Percentiles rank a stretch among this genome's conserved stretches.
Evolutionary conservation across 306 rosid species (phyloP).

Genomic region (Rosa rugosa): DNA sequence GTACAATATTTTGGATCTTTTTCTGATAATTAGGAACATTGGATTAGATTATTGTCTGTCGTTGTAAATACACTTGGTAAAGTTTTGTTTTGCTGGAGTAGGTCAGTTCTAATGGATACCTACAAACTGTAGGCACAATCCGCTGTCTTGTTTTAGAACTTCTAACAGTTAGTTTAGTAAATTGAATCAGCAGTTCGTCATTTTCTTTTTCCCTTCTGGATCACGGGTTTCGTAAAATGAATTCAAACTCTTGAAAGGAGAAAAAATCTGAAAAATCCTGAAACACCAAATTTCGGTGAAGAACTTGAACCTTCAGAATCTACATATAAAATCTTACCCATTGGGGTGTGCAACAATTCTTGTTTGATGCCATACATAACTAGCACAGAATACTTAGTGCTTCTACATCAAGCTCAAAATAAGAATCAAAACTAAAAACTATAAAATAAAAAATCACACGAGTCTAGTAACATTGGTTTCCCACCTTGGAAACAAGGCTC

Average conservation of each 20-base stretch:
- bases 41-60: not conserved
- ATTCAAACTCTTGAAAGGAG: too few species aligned
- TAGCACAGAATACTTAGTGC: not conserved
- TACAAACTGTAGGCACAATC: conserved; percentile 1
- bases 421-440: not conserved
- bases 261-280: too few species aligned
- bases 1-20: conserved; percentile 34
- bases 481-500: not conserved
- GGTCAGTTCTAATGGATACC: conserved; percentile 18
- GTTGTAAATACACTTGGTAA: conserved; percentile 7
- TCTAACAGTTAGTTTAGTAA: not conserved
- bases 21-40: conserved; percentile 27
- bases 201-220: not conserved
- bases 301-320: too few species aligned
- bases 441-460: not conserved
- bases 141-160: not conserved
- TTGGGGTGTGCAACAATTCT: too few species aligned
- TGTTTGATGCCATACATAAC: not conserved
- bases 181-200: not conserved
- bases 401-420: not conserved
- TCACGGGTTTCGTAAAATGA: not conserved
- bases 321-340: too few species aligned
- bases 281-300: too few species aligned
- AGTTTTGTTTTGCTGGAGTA: conserved; percentile 30
- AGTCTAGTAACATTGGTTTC: not conserved